Evolutionary conservation across 2,329 filamentous ascomycete genomes (phyloP), one percentile per base, ranked within the genome.

Genomic region (Akanthomyces dipterigenus): DNA sequence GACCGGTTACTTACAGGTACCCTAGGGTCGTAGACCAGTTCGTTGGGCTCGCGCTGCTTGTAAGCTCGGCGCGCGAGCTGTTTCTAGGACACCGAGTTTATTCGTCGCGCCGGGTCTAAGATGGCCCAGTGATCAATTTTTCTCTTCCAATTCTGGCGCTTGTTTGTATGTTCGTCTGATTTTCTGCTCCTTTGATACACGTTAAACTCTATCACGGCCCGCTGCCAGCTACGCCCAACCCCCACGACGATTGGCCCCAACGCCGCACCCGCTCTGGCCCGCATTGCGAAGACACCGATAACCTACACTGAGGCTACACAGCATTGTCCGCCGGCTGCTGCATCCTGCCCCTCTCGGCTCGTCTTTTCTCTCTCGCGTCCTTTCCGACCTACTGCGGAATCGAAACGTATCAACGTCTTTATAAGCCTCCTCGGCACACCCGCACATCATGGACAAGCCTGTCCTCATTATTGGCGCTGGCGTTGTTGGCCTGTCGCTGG

Each of bases 391-490:
- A 11, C 36, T 4, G 36, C 36, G 36, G 36, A 38, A 38, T 38
- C 16, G 36, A 38, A 38, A 16, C 36, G 16, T 38, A 14, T 4
- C 36, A 38, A 4, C 3, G 12, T 38, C 36, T 38, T 34, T 38
- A 38, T 38, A 34, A 34, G 8, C 31, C 31, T 16, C 14, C 36
- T 9, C 34, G 34, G 14, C 31, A 16, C 16, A 54, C n/a, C 24
- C 7, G 5, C 34, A 38, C 50, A 28, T 28, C n/a, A 62, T 59
- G 55, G 53, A 61, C 28, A 65, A 70, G 51, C 70, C 70, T 26
- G 70, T 76, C 38, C 62, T 76, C 49, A 75, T 76, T 58, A 70
- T 70, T 34, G 74, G 75, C 26, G 74, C 72, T 6, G 74, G 74
- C 42, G 70, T 76, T 40, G 71, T 74, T 11, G 75, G 74, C 18